Conservation (phyloP, 495 filamentous ascomycete species). For the Trichocladium uniseriatum region DNA sequence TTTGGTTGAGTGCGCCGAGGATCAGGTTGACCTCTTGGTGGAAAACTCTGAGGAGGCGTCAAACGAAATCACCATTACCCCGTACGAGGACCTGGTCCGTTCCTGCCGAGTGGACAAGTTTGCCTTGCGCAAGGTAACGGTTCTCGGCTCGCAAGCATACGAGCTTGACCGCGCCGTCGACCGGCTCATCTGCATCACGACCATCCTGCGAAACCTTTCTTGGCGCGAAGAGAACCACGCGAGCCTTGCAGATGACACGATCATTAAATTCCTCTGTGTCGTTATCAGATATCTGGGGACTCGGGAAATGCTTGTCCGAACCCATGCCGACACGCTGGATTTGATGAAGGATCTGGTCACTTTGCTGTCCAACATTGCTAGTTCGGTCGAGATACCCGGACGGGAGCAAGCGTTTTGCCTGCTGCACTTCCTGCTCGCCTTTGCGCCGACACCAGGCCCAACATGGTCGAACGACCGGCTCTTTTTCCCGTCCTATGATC, state of each 20-base stretch:
- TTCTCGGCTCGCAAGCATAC: slow-evolving; percentile 70
- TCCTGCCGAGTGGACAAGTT: slow-evolving; percentile 63
- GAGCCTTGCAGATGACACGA: slow-evolving; percentile 58
- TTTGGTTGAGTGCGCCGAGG: slow-evolving; percentile 82
- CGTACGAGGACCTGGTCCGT: slow-evolving; percentile 82
- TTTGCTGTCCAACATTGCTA: slow-evolving; percentile 77
- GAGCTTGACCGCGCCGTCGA: slow-evolving; percentile 81
- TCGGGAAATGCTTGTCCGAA: slow-evolving; percentile 74
- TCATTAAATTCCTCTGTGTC: slow-evolving; percentile 70
- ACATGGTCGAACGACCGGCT: slow-evolving; percentile 44
- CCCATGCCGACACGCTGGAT: slow-evolving; percentile 72
- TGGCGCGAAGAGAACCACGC: slow-evolving; percentile 64
- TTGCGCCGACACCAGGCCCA: slow-evolving; percentile 65
- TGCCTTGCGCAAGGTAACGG: slow-evolving; percentile 55
- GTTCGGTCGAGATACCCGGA: slow-evolving; percentile 70
- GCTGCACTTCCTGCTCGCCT: slow-evolving; percentile 81
- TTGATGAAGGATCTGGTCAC: slow-evolving; percentile 94
- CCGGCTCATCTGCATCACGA: slow-evolving; percentile 80
- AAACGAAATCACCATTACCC: slow-evolving; percentile 65
- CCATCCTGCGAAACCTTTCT: slow-evolving; percentile 86
- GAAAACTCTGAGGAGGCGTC: slow-evolving; percentile 76
- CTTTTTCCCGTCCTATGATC: slow-evolving; percentile 73
- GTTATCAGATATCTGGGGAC: slow-evolving; percentile 84
- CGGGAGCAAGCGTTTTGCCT: slow-evolving; percentile 82
- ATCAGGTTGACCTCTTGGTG: slow-evolving; percentile 68